These are phyloP conservation scores for Mesotaenium endlicherianum DNA, from an alignment of 139 green algal species.

Conservation along the genomic window DNA sequence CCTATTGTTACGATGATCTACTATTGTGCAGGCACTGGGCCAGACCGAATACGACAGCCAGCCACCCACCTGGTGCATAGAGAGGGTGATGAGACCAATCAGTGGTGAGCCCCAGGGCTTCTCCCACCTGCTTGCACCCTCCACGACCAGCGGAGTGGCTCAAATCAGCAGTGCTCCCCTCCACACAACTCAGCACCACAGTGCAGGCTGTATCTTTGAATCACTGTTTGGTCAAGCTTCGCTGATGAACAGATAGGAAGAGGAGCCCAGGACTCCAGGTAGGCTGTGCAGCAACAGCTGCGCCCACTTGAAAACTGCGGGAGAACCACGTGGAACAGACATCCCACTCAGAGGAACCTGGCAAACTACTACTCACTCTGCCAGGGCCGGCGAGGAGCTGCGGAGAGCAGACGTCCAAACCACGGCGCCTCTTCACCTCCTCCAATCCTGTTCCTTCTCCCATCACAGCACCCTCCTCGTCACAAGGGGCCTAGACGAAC, in stretches of 20 bases:
- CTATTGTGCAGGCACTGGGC: neutral
- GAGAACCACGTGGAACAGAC: too few relatives aligned
- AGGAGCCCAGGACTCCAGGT: neutral
- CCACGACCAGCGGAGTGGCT: too few relatives aligned
- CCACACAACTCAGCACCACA: neutral
- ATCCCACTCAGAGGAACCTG: too few relatives aligned
- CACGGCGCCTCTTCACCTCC: too few relatives aligned
- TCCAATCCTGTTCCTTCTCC: neutral
- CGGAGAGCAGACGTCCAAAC: too few relatives aligned
- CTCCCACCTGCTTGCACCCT: constrained; percentile 35
- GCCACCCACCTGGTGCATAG: constrained; percentile 20
- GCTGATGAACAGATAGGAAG: neutral
- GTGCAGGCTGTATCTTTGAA: neutral
- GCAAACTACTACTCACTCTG: too few relatives aligned
- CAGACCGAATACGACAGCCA: neutral
- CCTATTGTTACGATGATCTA: too few relatives aligned
- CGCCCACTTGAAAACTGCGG: too few relatives aligned
- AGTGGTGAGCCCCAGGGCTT: constrained; percentile 34
- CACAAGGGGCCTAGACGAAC: too few relatives aligned
- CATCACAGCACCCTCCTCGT: neutral
- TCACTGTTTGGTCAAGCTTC: neutral
- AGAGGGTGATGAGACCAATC: constrained; percentile 43
- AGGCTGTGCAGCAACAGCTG: neutral
- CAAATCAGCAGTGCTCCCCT: too few relatives aligned
- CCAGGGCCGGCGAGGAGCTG: too few relatives aligned